Base-by-base conservation (phyloP, 345 rosid species). In the Leavenworthia alabamica region DNA sequence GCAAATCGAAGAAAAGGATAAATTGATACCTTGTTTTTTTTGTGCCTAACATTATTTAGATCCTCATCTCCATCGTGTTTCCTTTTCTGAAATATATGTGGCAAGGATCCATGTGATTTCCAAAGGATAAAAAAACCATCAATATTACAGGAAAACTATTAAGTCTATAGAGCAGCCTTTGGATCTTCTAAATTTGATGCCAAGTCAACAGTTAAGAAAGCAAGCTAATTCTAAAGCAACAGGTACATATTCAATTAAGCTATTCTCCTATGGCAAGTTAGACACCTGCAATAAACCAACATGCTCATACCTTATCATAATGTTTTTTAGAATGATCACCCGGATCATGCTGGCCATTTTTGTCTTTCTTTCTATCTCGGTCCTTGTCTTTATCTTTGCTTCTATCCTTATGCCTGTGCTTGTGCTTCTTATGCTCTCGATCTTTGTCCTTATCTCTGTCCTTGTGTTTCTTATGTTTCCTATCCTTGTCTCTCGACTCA, bases 41-140 rank as follows among this genome's bases (percentile, higher is more conserved):
- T 89, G 85, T 82, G 96, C 77, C 82, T 81, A 57, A 77, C 68
- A 37, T 87, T 97, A 74, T 78, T 93, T 7, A 82, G 73, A 79
- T 89, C 90, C 78, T 93, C 99, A 31, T 87, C 97, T 35, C 94
- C 97, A 51, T 80, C 93, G 39, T 87, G 99, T 80, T 87, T 93
- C 80, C 99, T 80, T 85, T 89, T 93, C 99, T 93, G 88, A 73
- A 75, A 67, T 56, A 20, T 66, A 52, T 59, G 51, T 53, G 57
- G 54, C 24, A 73, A 32, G 7, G 22, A n/a, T 56, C 47, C 49
- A 60, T 44, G 50, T 59, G 42, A 65, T 31, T 44, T 32, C 13
- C 51, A 51, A 14, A 26, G 20, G 35, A 40, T 29, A 4, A n/a
- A 10, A 60, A 60, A 36, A n/a, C 2, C 40, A 51, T 46, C 41